Evolutionary conservation across 257 asterid species (phyloP).

Genomic region (Striga asiatica): DNA sequence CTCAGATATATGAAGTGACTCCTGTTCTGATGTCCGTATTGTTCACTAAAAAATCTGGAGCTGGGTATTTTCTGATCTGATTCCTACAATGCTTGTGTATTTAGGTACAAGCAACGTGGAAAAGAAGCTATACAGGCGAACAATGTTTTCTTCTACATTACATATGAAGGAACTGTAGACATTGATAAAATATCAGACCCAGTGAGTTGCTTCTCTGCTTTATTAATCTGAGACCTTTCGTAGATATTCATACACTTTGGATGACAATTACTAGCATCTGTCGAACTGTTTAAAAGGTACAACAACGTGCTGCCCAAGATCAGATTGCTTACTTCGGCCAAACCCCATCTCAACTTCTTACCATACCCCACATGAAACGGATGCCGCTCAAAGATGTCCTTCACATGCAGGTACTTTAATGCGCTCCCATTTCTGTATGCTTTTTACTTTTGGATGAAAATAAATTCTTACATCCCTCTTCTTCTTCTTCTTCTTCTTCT

Average conservation of each 20-base stretch:
- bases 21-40: not conserved
- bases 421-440: slow-evolving; percentile 8
- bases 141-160: slow-evolving; percentile 90
- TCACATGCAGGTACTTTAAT: slow-evolving; percentile 71
- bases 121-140: slow-evolving; percentile 89
- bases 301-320: slow-evolving; percentile 90
- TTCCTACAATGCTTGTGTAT: slow-evolving; percentile 13
- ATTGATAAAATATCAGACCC: slow-evolving; percentile 88
- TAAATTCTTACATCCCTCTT: slow-evolving; percentile 4
- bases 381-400: slow-evolving; percentile 80
- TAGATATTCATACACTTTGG: slow-evolving; percentile 7
- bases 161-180: slow-evolving; percentile 96
- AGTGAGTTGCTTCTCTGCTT: slow-evolving; percentile 41
- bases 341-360: slow-evolving; percentile 95
- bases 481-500: slow-evolving; percentile 3
- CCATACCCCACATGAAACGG: slow-evolving; percentile 82
- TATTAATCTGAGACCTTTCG: not conserved
- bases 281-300: slow-evolving; percentile 43
- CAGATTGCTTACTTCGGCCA: slow-evolving; percentile 99
- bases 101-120: slow-evolving; percentile 96
- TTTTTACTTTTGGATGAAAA: slow-evolving; percentile 1
- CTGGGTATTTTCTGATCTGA: slow-evolving; percentile 10
- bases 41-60: not conserved
- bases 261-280: slow-evolving; percentile 12
- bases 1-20: slow-evolving; percentile 4